Evolutionary conservation across 805 yeast genomes (phyloP).

Genomic region (Candida multigemmis): DNA sequence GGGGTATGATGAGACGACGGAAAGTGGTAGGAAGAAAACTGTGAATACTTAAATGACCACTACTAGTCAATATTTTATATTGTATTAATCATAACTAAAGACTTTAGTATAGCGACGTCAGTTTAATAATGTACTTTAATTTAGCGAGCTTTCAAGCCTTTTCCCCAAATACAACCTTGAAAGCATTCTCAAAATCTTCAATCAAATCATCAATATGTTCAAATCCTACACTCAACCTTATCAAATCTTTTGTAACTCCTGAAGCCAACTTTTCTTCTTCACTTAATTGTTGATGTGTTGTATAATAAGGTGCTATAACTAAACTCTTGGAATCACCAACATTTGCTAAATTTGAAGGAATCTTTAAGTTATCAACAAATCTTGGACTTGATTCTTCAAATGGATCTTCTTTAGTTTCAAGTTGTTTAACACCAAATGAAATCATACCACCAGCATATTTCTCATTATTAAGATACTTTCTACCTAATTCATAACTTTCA

Average conservation of each 20-base stretch:
- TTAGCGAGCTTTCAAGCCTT: conserved; percentile 1
- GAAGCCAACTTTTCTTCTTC: conserved; percentile 74
- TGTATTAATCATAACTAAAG: neutral
- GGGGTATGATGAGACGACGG: too few relatives aligned
- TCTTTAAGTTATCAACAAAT: conserved; percentile 74
- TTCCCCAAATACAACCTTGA: conserved; percentile 28
- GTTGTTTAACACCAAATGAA: conserved; percentile 73
- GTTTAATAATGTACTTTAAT: neutral
- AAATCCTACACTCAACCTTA: conserved; percentile 85
- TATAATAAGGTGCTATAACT: conserved; percentile 92
- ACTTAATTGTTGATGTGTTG: conserved; percentile 87
- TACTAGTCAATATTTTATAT: neutral
- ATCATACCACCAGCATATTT: conserved; percentile 77
- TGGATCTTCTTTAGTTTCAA: conserved; percentile 38
- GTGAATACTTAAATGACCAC: neutral
- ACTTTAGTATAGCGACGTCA: neutral
- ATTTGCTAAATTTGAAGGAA: conserved; percentile 90
- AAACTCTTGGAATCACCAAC: conserved; percentile 95
- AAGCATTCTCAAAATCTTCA: conserved; percentile 81
- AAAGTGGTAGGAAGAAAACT: neutral
- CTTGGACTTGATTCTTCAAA: conserved; percentile 72
- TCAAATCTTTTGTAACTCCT: conserved; percentile 83
- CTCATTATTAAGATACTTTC: conserved; percentile 58
- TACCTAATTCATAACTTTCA: conserved; percentile 71
- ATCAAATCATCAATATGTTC: conserved; percentile 89